These are phyloP conservation scores for Lyophyllum decastes DNA, from an alignment of 768 basidiomycete genomes.

Conservation along the genomic window DNA sequence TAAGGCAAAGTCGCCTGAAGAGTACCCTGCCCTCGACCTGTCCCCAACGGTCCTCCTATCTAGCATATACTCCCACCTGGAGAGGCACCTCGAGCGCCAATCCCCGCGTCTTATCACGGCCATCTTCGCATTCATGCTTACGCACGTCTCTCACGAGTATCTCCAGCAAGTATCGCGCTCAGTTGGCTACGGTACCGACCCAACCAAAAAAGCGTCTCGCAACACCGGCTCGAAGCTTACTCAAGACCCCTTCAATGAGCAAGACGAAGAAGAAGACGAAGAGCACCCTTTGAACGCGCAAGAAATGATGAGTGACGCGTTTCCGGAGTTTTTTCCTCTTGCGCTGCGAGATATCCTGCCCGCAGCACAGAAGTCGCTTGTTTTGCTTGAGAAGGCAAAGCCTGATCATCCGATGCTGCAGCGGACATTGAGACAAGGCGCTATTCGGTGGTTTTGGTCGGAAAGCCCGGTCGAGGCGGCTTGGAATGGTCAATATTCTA, in stretches of 20 bases:
- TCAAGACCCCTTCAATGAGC: conserved; percentile 35
- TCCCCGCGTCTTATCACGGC: conserved; percentile 52
- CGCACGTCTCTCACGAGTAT: conserved; percentile 63
- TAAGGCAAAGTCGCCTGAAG: conserved; percentile 30
- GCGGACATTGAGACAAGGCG: conserved; percentile 19
- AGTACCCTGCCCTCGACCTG: conserved; percentile 45
- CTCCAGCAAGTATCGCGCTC: conserved; percentile 57
- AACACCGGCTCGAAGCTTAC: conserved; percentile 25
- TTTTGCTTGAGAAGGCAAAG: conserved; percentile 61
- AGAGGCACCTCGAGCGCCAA: conserved; percentile 52
- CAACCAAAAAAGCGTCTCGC: conserved; percentile 25
- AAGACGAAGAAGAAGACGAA: conserved; percentile 39
- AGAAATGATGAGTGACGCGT: conserved; percentile 39
- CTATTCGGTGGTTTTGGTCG: conserved; percentile 68
- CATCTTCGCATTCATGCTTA: conserved; percentile 68
- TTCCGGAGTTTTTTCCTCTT: conserved; percentile 65
- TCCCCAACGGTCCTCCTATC: conserved; percentile 57
- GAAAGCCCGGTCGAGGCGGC: conserved; percentile 48
- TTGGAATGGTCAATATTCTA: conserved; percentile 35
- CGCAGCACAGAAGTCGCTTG: conserved; percentile 69
- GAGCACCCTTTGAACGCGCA: conserved; percentile 40
- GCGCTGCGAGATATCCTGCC: conserved; percentile 54
- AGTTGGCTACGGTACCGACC: conserved; percentile 51
- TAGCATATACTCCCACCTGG: conserved; percentile 58
- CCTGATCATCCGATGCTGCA: conserved; percentile 64